Base-by-base conservation (phyloP, 2,329 filamentous ascomycete species). In the Intubia oerlemansii region DNA sequence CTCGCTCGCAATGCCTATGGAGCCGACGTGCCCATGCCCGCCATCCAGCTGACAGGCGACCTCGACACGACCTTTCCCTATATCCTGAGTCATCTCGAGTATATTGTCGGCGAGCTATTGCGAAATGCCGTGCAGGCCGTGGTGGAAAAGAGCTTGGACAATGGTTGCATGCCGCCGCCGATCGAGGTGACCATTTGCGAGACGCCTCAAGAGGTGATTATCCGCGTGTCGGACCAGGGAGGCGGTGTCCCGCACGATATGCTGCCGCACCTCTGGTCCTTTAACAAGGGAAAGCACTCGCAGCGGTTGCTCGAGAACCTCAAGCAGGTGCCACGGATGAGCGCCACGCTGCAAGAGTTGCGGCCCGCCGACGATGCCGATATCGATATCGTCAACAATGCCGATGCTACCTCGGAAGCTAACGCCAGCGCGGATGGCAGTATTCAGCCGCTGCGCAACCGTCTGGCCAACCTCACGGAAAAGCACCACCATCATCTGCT, bases 161-260 rank as follows among this genome's bases (percentile, higher is more conserved):
- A 11, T 19, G 28, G 14, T 14, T 10, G 17, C 17, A 17, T 18
- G 12, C 75, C 79, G 2, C 80, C 80, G 0, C 81, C 85, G 2
- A 88, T 98, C 39, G 79, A 93, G 43, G 79, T 98, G 14, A 74
- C 91, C 32, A 77, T 98, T 38, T 95, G 85, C 51, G 85, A 95
- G 52, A 79, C 84, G 4, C 69, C 76, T 19, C 81, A 95, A 47
- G 82, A 95, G 52, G 81, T 95, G 42, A 93, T 93, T 38, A 84
- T 98, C 49, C 71, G 88, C 24, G 80, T 98, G 24, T 95, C 84
- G 0, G 90, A 98, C 45, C 82, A 82, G 46, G 88, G 85, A 27
- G 88, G 90, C 36, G 88, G 90, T 20, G 80, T 98, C 30, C 74
- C 82, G 1, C 68, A 72, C 27, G 79, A 88, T 24, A 68, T 85